Evolutionary conservation across 2,329 filamentous ascomycete species (phyloP).

Genomic region (Xylariaceae sp.): DNA sequence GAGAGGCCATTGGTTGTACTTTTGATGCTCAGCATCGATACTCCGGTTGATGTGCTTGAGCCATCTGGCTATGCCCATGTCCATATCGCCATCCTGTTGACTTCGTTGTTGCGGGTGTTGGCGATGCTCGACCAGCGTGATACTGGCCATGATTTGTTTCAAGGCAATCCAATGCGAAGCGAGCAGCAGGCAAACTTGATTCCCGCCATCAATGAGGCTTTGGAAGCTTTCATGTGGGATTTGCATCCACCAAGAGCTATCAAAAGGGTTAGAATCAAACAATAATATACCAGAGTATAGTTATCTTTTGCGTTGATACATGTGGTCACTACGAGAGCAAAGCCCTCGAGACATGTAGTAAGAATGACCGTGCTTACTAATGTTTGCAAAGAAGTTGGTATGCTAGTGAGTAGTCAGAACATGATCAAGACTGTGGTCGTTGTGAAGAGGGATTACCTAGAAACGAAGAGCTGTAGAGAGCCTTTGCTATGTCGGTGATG

Average conservation of each 20-base stretch:
- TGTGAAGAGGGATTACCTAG: constrained; percentile 40
- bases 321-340: neutral
- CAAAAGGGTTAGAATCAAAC: neutral
- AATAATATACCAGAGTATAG: neutral
- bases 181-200: constrained; percentile 46
- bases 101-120: constrained; percentile 12
- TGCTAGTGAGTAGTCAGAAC: constrained; percentile 35
- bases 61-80: constrained; percentile 47
- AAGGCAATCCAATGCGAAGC: constrained; percentile 53
- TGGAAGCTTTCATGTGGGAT: constrained; percentile 51
- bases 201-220: constrained; percentile 44
- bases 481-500: constrained; percentile 45
- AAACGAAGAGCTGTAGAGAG: constrained; percentile 50
- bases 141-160: constrained; percentile 50
- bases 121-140: constrained; percentile 40
- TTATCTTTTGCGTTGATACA: neutral
- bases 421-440: neutral
- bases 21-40: constrained; percentile 42
- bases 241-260: constrained; percentile 52
- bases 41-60: constrained; percentile 47
- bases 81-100: constrained; percentile 29
- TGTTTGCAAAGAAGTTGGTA: constrained; percentile 48
- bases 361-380: constrained; percentile 29
- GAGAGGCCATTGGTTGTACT: constrained; percentile 50
- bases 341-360: neutral